These are phyloP conservation scores for Ophiostoma pallidulum DNA, from an alignment of 2,329 filamentous ascomycete species.

Conservation along the genomic window DNA sequence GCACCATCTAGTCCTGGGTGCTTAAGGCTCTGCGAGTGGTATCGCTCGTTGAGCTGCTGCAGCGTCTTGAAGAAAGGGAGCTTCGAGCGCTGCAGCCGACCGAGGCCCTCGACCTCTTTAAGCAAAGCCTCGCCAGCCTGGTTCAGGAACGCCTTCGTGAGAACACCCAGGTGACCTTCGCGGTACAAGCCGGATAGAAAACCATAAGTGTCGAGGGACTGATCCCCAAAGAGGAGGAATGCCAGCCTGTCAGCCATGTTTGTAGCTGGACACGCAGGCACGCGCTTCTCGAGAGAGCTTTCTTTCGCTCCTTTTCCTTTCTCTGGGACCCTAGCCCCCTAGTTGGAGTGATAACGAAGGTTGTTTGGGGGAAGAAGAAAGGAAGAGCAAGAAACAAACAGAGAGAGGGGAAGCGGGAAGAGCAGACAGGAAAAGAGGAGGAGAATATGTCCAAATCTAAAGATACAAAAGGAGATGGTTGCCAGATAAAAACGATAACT, in stretches of 20 bases:
- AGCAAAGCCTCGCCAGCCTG: conserved; percentile 47
- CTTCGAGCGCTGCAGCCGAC: conserved; percentile 44
- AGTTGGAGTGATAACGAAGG: neutral
- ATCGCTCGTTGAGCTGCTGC: conserved; percentile 55
- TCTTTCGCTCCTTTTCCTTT: too few species aligned
- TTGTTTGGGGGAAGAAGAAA: neutral
- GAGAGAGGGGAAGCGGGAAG: neutral
- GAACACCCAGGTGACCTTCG: conserved; percentile 35
- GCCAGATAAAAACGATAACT: neutral
- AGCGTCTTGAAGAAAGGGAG: conserved; percentile 55
- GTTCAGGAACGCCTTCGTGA: conserved; percentile 54
- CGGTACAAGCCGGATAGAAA: conserved; percentile 49
- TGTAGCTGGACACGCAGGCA: conserved; percentile 10
- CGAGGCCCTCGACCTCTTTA: conserved; percentile 49
- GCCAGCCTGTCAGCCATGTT: conserved; percentile 39
- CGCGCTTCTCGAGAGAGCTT: too few species aligned
- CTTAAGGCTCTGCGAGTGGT: conserved; percentile 47
- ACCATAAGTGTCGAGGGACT: conserved; percentile 57
- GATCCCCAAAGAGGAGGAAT: conserved; percentile 60
- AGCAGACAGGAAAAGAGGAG: neutral
- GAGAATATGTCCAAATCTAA: neutral
- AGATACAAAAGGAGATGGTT: neutral
- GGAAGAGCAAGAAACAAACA: neutral
- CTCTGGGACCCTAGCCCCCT: neutral
- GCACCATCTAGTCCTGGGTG: conserved; percentile 56